phyloP scores from a whole-genome alignment of 345 rosid genomes.

The Sapria himalayana region DNA sequence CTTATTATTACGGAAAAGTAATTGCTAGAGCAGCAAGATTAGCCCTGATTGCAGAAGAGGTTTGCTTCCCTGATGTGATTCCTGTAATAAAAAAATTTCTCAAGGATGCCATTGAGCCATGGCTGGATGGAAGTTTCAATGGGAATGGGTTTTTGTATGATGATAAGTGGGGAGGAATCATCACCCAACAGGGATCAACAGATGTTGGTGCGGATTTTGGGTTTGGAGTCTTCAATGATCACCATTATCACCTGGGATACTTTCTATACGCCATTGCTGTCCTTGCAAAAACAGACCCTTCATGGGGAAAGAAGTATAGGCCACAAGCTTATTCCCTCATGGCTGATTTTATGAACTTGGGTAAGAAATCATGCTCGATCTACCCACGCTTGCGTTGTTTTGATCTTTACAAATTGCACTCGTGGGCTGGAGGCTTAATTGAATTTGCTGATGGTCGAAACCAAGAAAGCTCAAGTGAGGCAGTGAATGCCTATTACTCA shows the following conservation, averaged over 20 bases:
- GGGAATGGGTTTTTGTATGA: constrained; percentile 71
- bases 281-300: constrained; percentile 57
- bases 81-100: constrained; percentile 38
- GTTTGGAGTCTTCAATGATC: constrained; percentile 57
- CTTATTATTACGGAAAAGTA: constrained; percentile 65
- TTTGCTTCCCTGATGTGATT: constrained; percentile 35
- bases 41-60: constrained; percentile 82
- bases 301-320: constrained; percentile 69
- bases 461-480: constrained; percentile 88
- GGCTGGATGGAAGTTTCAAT: constrained; percentile 60
- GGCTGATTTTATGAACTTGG: constrained; percentile 68
- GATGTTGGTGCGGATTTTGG: constrained; percentile 77
- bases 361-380: constrained; percentile 24
- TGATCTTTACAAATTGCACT: constrained; percentile 75
- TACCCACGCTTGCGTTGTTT: constrained; percentile 73
- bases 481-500: constrained; percentile 76
- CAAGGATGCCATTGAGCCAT: constrained; percentile 63
- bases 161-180: constrained; percentile 68
- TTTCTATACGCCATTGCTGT: constrained; percentile 79
- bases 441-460: constrained; percentile 77
- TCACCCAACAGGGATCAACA: constrained; percentile 40
- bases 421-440: constrained; percentile 91
- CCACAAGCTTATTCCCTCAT: constrained; percentile 60
- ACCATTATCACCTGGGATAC: constrained; percentile 80
- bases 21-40: constrained; percentile 77